Base-by-base conservation (phyloP, 2,329 filamentous ascomycete genomes). In the Gaeumannomyces sp. region DNA sequence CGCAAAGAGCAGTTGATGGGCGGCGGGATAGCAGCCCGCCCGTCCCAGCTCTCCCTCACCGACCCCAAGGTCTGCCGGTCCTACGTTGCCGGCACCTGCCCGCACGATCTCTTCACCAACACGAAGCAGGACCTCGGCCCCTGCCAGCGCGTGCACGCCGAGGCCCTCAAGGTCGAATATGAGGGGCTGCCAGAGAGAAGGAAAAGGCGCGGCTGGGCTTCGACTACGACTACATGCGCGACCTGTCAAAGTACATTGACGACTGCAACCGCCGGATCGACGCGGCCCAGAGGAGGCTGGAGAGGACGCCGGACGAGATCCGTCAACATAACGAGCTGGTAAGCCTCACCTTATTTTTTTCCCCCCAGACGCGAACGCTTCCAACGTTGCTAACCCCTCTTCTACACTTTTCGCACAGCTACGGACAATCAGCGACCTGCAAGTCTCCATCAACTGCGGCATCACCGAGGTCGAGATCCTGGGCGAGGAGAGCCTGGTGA, bases 21-120 rank as follows among this genome's bases (percentile, higher is more conserved):
- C 75, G 86, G 86, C 69, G 89, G 89, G 65, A 84, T 89, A 66
- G 83, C 85, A 66, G 89, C 89, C 61, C 91, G 89, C 79, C 87
- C 88, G 70, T 85, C 91, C 56, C 91, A 96, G 76, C 85, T 98
- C 71, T 89, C 90, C 68, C 90, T 99, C 72, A 95, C 88, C 66
- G 95, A 98, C 77, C 85, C 91, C 64, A 97, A 96, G 79, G 91
- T 97, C 71, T 99, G 95, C 81, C 91, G 92, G 64, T 97, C 93
- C 25, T 98, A 94, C 77, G 85, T 99, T 62, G 93, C 87, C 68
- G 95, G 95, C 71, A 96, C 92, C 66, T 99, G 95, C 76, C 95
- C 95, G 0, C 94, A 98, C 82, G 95, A 99, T 75, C 92, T 99
- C 73, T 99, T 99, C 84, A 99, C 94, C 69, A 99, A 99, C 80